Evolutionary conservation across 1,284 basidiomycete species (phyloP).

Genomic region (Ceratorhiza oryzae-sativae): DNA sequence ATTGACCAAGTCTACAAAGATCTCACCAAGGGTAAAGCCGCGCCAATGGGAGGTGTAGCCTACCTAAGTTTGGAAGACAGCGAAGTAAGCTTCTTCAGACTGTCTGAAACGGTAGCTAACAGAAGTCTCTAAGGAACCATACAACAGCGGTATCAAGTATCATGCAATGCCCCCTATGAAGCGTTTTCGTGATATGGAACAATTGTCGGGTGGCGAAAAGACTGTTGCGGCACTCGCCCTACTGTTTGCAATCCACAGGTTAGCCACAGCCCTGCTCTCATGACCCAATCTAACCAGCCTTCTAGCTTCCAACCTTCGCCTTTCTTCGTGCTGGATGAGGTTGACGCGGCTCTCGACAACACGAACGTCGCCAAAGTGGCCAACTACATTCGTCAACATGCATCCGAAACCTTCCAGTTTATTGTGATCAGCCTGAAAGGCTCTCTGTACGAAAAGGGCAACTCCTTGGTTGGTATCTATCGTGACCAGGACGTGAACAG

Average conservation of each 20-base stretch:
- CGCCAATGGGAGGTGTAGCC: slow-evolving; percentile 94
- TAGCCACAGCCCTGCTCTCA: slow-evolving; percentile 38
- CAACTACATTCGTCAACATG: slow-evolving; percentile 84
- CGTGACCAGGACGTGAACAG: slow-evolving; percentile 93
- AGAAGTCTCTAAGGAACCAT: slow-evolving; percentile 77
- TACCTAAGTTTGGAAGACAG: slow-evolving; percentile 95
- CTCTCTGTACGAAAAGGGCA: slow-evolving; percentile 87
- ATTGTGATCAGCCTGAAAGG: slow-evolving; percentile 96
- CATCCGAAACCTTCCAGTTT: slow-evolving; percentile 87
- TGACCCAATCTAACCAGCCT: slow-evolving; percentile 27
- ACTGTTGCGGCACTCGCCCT: slow-evolving; percentile 96
- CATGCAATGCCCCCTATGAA: slow-evolving; percentile 99
- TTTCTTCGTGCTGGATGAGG: slow-evolving; percentile 98
- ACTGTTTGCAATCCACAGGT: slow-evolving; percentile 96
- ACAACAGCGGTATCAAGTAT: slow-evolving; percentile 94
- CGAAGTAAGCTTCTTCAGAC: slow-evolving; percentile 63
- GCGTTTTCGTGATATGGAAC: slow-evolving; percentile 98
- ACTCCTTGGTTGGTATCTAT: slow-evolving; percentile 92
- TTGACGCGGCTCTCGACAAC: slow-evolving; percentile 96
- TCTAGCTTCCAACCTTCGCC: slow-evolving; percentile 93
- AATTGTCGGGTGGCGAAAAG: slow-evolving; percentile 97
- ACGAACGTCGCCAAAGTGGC: slow-evolving; percentile 94
- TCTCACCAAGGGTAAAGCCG: slow-evolving; percentile 90
- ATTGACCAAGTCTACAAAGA: slow-evolving; percentile 99
- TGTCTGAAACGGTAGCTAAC: not conserved